These are phyloP conservation scores for Ophiostoma perfectum DNA, from an alignment of 2,329 filamentous ascomycete genomes.

Conservation along the genomic window DNA sequence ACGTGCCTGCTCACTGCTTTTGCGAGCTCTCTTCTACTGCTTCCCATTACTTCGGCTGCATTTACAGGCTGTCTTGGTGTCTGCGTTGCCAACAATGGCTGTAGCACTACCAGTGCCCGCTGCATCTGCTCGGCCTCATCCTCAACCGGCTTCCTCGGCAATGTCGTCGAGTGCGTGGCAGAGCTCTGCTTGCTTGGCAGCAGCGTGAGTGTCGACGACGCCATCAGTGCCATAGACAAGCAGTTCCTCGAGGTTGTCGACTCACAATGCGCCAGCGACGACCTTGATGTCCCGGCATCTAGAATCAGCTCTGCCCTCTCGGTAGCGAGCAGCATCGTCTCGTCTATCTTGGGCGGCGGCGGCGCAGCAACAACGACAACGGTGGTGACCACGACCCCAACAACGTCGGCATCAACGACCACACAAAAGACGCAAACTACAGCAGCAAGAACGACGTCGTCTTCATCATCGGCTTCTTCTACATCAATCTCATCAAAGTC, in stretches of 20 bases:
- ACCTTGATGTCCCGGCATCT: conserved; percentile 16
- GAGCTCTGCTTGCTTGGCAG: conserved; percentile 22
- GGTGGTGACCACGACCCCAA: neutral
- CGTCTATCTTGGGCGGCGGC: conserved; percentile 4
- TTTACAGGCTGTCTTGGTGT: conserved; percentile 24
- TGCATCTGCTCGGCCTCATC: conserved; percentile 25
- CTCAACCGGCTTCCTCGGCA: conserved; percentile 21
- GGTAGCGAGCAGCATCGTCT: conserved; percentile 23
- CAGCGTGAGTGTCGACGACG: neutral
- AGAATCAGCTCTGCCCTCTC: conserved; percentile 22
- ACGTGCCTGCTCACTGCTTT: neutral
- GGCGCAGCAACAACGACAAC: conserved; percentile 13
- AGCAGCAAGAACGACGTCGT: neutral
- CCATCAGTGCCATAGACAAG: conserved; percentile 17
- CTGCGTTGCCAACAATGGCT: conserved; percentile 25
- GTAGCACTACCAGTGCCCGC: conserved; percentile 17
- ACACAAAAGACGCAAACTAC: conserved; percentile 5
- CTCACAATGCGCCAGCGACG: conserved; percentile 18
- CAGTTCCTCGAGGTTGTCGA: conserved; percentile 23
- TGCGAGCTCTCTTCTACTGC: conserved; percentile 11
- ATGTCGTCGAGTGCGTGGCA: conserved; percentile 24
- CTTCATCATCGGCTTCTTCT: neutral
- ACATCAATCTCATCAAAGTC: neutral
- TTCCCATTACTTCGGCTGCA: conserved; percentile 10
- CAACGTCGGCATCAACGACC: neutral